phyloP scores from a whole-genome alignment of 2,329 filamentous ascomycete genomes.

The Ophiocordyceps unilateralis region DNA sequence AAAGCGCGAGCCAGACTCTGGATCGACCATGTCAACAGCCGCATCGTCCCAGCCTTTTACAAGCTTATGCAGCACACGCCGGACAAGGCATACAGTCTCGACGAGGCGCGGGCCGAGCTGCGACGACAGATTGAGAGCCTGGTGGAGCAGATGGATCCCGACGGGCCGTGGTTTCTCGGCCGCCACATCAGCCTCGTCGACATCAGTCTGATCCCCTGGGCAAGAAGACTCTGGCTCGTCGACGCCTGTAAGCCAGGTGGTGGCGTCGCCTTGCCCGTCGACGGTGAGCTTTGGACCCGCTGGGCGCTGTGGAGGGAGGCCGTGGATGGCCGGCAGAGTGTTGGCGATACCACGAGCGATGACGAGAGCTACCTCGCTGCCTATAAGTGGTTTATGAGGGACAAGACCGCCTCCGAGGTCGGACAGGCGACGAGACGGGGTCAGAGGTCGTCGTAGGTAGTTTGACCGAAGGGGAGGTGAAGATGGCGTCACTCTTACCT shows the following conservation, averaged over 20 bases:
- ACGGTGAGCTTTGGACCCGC: conserved; percentile 42
- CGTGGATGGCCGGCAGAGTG: conserved; percentile 39
- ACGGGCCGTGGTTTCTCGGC: conserved; percentile 49
- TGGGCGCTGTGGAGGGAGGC: conserved; percentile 50
- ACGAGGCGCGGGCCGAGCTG: conserved; percentile 40
- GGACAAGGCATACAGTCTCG: conserved; percentile 28
- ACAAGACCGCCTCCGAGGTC: conserved; percentile 43
- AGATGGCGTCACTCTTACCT: too few relatives aligned
- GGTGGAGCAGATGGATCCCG: conserved; percentile 39
- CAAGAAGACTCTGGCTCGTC: conserved; percentile 53
- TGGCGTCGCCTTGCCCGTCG: conserved; percentile 29
- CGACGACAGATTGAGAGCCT: conserved; percentile 41
- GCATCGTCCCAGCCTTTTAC: conserved; percentile 55
- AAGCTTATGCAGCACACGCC: conserved; percentile 38
- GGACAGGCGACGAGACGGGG: conserved; percentile 47
- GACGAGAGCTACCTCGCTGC: conserved; percentile 49
- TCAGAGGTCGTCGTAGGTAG: conserved; percentile 9
- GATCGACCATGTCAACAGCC: conserved; percentile 52
- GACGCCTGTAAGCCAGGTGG: conserved; percentile 54
- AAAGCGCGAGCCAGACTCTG: conserved; percentile 51
- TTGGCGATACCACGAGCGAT: conserved; percentile 51
- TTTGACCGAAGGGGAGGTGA: too few relatives aligned
- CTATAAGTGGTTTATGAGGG: conserved; percentile 51
- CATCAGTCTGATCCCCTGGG: conserved; percentile 56
- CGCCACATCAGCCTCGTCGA: conserved; percentile 49